Evolutionary conservation across 352 stramenopile genomes (phyloP), one percentile per base, ranked within the genome.

Genomic region (Aphanomyces astaci): DNA sequence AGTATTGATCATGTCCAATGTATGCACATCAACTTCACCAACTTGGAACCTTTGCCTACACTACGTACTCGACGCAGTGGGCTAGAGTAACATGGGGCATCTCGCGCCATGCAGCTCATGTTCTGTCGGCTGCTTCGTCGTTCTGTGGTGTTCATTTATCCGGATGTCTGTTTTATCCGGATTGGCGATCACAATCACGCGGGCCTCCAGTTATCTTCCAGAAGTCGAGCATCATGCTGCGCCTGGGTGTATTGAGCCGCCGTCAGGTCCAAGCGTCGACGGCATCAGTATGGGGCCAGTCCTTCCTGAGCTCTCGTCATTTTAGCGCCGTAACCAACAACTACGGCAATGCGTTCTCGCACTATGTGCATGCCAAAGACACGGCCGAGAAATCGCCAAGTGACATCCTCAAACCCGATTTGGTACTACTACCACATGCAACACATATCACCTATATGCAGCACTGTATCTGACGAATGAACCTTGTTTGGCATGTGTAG

Each of bases 321-420:
- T 19, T 22, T 7, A 59, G 51, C 25, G 19, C 51, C 51, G 22
- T 36, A 22, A 19, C 9, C 22, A 40, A 22, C 25, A n/a, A 32
- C 9, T 36, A 32, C 25, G 13, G 13, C 33, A 11, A 25, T 17
- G 25, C 51, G 30, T 31, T 68, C 24, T 59, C 62, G 43, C 62
- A 68, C 22, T 68, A 68, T 27, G 51, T 68, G 4, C 62, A 68
- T 27, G 46, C 28, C 19, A 68, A 62, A 31, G 62, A 68, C 13
- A 33, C 24, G 36, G 39, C 62, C 1, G 27, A 43, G 59, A 56
- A 54, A n/a, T 27, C 32, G 24, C 27, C 24, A 45, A 43, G 48
- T 22, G 40, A 17, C 30, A 68, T 68, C 51, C 62, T 68, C 33
- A 68, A 68, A 28, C 62, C 62, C n/a, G 62, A 68, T 28, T 33